These are phyloP conservation scores for Hygrophila difformis DNA, from an alignment of 257 asterid species.

Conservation along the genomic window DNA sequence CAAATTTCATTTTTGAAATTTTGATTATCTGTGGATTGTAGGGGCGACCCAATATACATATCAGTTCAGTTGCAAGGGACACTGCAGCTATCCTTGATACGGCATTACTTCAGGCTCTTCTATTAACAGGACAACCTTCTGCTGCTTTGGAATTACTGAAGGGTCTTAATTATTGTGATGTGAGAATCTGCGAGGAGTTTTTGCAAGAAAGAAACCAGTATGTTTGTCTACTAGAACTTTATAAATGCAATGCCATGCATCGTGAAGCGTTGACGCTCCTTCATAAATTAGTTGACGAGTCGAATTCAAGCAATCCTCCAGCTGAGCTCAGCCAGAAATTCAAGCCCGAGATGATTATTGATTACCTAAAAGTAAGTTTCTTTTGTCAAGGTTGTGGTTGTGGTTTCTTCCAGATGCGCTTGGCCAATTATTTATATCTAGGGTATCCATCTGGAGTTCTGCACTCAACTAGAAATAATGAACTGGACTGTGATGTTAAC, in stretches of 20 bases:
- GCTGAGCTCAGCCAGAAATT: slow-evolving; percentile 71
- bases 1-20: slow-evolving; percentile 15
- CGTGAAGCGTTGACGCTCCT: slow-evolving; percentile 85
- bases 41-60: slow-evolving; percentile 54
- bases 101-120: slow-evolving; percentile 76
- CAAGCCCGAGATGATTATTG: slow-evolving; percentile 91
- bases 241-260: slow-evolving; percentile 75
- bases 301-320: slow-evolving; percentile 70
- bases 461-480: slow-evolving; percentile 5
- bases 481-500: background rate
- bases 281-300: slow-evolving; percentile 78
- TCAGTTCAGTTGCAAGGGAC: slow-evolving; percentile 92
- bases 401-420: slow-evolving; percentile 3
- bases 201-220: slow-evolving; percentile 64
- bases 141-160: slow-evolving; percentile 74
- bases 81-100: slow-evolving; percentile 92
- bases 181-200: slow-evolving; percentile 79
- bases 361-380: slow-evolving; percentile 74
- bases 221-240: slow-evolving; percentile 73
- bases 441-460: background rate
- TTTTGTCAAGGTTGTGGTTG: slow-evolving; percentile 7
- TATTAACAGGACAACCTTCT: slow-evolving; percentile 82
- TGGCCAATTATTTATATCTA: too few species aligned
- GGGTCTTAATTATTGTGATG: slow-evolving; percentile 77
- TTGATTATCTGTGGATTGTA: slow-evolving; percentile 14